Evolutionary conservation across 352 stramenopile genomes (phyloP).

Genomic region (Chrysophaeum taylorii): DNA sequence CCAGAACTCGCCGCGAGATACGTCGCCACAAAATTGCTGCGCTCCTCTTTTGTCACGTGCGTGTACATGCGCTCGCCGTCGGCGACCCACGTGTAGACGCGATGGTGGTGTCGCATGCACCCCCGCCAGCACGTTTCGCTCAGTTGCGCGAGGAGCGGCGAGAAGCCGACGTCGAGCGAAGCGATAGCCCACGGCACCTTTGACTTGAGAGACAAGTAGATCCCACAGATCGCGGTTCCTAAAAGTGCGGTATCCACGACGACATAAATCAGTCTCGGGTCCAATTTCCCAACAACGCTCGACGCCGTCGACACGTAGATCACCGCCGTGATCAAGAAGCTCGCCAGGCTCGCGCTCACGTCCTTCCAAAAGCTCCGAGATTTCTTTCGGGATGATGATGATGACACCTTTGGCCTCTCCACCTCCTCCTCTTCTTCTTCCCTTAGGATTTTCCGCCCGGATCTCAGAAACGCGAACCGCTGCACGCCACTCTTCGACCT

Average conservation of each 20-base stretch:
- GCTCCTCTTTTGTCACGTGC: background rate
- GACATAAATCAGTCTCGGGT: too few relatives aligned
- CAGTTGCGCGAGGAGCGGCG: conserved; percentile 1
- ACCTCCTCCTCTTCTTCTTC: too few relatives aligned
- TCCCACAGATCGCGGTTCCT: background rate
- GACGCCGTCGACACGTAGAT: background rate
- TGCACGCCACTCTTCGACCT: too few relatives aligned
- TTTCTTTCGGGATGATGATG: too few relatives aligned
- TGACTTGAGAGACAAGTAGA: background rate
- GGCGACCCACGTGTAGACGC: background rate
- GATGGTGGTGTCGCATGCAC: background rate
- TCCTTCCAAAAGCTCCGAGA: too few relatives aligned
- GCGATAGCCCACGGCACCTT: background rate
- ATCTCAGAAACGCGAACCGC: too few relatives aligned
- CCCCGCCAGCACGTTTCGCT: background rate
- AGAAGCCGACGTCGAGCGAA: background rate
- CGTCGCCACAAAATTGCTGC: background rate
- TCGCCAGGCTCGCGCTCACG: background rate
- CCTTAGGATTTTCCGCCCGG: too few relatives aligned
- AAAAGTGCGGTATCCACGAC: too few relatives aligned
- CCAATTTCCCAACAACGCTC: background rate
- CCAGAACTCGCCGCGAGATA: background rate
- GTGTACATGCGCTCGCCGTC: background rate
- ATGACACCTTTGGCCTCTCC: too few relatives aligned
- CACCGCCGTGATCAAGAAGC: background rate